phyloP scores from a whole-genome alignment of 2,329 filamentous ascomycete species.

The Epichloe baconii region DNA sequence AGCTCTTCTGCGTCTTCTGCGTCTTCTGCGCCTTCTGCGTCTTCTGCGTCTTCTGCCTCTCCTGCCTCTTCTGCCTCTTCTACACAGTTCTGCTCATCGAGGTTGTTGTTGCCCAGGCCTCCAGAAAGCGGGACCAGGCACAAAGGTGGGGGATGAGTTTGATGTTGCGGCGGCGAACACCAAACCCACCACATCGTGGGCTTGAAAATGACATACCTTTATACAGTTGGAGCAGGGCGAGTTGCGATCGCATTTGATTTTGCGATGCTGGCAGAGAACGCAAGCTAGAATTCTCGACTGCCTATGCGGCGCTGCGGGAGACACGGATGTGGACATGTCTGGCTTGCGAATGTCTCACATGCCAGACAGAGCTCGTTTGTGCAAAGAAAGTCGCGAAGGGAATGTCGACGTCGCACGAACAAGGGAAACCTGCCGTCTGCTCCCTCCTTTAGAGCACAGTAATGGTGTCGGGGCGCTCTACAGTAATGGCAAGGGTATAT shows the following conservation, averaged over 20 bases:
- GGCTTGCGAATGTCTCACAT: slow-evolving; percentile 15
- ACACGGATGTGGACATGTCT: slow-evolving; percentile 20
- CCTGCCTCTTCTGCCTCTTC: not conserved
- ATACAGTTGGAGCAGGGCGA: slow-evolving; percentile 47
- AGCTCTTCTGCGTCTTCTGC: not conserved
- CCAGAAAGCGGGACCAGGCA: not conserved
- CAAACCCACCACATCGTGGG: not conserved
- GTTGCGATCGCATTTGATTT: slow-evolving; percentile 49
- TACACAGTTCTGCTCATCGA: not conserved
- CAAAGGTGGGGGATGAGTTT: not conserved
- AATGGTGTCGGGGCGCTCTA: no score
- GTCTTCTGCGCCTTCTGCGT: not conserved
- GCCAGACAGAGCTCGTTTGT: slow-evolving; percentile 9
- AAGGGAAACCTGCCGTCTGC: no score
- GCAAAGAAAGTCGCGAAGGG: not conserved
- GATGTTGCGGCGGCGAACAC: not conserved
- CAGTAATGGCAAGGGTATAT: no score
- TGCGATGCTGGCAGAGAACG: slow-evolving; percentile 46
- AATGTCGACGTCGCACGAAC: not conserved
- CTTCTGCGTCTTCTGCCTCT: no score
- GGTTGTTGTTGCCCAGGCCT: not conserved
- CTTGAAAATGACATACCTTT: slow-evolving; percentile 31
- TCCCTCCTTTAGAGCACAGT: no score
- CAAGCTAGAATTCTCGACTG: slow-evolving; percentile 37
- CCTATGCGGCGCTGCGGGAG: slow-evolving; percentile 20